phyloP scores from a whole-genome alignment of 768 basidiomycete species.

The Baorangia bicolor region DNA sequence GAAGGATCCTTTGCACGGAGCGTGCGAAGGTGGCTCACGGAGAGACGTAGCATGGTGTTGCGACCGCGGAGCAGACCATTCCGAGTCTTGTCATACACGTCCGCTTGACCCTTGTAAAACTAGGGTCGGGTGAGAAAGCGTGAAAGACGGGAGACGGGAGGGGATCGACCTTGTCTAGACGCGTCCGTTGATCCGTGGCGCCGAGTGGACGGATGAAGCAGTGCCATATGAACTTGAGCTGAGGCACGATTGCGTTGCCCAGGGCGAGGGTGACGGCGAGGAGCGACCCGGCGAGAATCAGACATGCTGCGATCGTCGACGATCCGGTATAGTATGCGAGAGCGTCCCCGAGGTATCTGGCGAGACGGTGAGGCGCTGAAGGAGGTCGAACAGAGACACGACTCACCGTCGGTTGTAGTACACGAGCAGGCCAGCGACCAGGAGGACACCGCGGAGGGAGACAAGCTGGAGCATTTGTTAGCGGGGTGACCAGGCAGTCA shows the following conservation, averaged over 20 bases:
- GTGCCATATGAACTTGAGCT: slow-evolving; percentile 49
- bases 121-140: slow-evolving; percentile 16
- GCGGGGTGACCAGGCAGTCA: not conserved
- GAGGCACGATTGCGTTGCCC: slow-evolving; percentile 33
- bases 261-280: slow-evolving; percentile 22
- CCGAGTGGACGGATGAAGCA: slow-evolving; percentile 47
- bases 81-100: slow-evolving; percentile 71
- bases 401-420: slow-evolving; percentile 23
- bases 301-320: slow-evolving; percentile 25
- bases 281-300: slow-evolving; percentile 27
- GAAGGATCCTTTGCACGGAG: slow-evolving; percentile 40
- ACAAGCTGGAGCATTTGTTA: slow-evolving; percentile 4
- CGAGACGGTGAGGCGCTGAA: not conserved
- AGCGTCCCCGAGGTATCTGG: slow-evolving; percentile 15
- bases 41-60: slow-evolving; percentile 69
- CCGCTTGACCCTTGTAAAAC: slow-evolving; percentile 70
- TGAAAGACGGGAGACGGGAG: not conserved
- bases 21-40: slow-evolving; percentile 57
- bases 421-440: slow-evolving; percentile 18
- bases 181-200: slow-evolving; percentile 40
- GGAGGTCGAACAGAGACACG: no score
- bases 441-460: slow-evolving; percentile 20
- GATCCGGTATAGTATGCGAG: slow-evolving; percentile 33
- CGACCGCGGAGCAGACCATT: slow-evolving; percentile 61
- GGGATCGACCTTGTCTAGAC: slow-evolving; percentile 41